A percentile compares a stretch with the other conserved stretches of the same genome.
Conservation (phyloP, 768 basidiomycete species). For the Suillus hirtellus region DNA sequence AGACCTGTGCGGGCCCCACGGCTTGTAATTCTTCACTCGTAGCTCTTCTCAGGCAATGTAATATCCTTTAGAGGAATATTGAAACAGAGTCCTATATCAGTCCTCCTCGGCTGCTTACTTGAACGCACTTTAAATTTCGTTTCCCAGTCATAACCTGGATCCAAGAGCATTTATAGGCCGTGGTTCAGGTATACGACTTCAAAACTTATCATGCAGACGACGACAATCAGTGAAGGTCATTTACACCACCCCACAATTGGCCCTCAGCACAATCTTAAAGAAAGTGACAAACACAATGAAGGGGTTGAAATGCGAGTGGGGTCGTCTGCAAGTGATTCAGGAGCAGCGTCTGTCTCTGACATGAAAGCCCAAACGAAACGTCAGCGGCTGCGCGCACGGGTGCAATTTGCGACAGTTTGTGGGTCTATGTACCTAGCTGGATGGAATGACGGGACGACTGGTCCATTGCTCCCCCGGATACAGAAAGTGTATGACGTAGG, state of each 20-base stretch:
- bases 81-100: neutral
- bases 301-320: neutral
- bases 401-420: slow-evolving; percentile 59
- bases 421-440: slow-evolving; percentile 62
- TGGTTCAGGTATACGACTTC: neutral
- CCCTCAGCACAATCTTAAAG: neutral
- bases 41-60: neutral
- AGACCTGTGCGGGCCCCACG: neutral
- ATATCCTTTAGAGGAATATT: neutral
- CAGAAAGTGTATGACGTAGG: slow-evolving; percentile 55
- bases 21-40: neutral
- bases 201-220: neutral
- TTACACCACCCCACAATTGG: neutral
- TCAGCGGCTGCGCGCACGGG: slow-evolving; percentile 20
- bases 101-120: neutral
- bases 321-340: neutral
- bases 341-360: neutral
- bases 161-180: neutral
- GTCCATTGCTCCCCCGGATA: slow-evolving; percentile 73
- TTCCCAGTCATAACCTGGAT: neutral
- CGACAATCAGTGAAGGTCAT: too few species aligned
- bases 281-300: neutral
- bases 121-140: neutral
- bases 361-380: slow-evolving; percentile 11
- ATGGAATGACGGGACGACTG: slow-evolving; percentile 78